Percentiles rank a stretch among this genome's conserved stretches.
Evolutionary conservation across 169 alveolate genomes (phyloP).

Genomic region (Cyclospora cayetanensis): DNA sequence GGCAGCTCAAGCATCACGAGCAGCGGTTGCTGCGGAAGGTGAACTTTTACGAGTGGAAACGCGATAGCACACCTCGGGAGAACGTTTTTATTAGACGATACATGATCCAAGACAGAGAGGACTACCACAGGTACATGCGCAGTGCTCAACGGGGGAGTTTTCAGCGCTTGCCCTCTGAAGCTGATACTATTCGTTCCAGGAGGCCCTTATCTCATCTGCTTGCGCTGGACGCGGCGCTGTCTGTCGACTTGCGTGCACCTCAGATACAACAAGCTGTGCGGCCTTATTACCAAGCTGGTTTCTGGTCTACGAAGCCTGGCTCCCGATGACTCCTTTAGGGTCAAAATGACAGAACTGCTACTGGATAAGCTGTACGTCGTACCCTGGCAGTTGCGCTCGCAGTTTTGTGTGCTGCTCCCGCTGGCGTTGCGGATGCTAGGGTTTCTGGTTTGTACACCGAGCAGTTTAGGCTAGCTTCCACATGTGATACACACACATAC

Average conservation of each 20-base stretch:
- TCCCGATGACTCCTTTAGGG: conserved; percentile 93
- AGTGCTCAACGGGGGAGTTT: too few relatives aligned
- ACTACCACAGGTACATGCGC: conserved; percentile 87
- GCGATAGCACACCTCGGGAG: conserved; percentile 91
- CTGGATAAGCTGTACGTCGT: conserved; percentile 90
- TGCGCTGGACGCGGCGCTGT: too few relatives aligned
- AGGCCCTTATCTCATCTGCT: too few relatives aligned
- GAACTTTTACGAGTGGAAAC: conserved; percentile 96
- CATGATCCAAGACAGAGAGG: conserved; percentile 96
- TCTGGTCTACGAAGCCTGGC: conserved; percentile 92
- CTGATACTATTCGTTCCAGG: too few relatives aligned
- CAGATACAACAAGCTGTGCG: conserved; percentile 96
- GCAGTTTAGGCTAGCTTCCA: too few relatives aligned
- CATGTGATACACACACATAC: too few relatives aligned
- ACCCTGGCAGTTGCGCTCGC: background rate
- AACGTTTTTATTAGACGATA: conserved; percentile 92
- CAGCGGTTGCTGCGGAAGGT: conserved; percentile 95
- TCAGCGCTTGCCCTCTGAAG: too few relatives aligned
- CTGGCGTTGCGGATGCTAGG: too few relatives aligned
- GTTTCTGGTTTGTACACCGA: too few relatives aligned
- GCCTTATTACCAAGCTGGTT: conserved; percentile 92
- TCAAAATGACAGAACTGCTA: conserved; percentile 93
- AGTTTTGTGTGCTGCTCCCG: background rate
- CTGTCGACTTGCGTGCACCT: too few relatives aligned
- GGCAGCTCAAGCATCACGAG: conserved; percentile 98